Evolutionary conservation across 1,139 yeast species (phyloP), one percentile per base, ranked within the genome.

Genomic region (Zygoascus meyerae): DNA sequence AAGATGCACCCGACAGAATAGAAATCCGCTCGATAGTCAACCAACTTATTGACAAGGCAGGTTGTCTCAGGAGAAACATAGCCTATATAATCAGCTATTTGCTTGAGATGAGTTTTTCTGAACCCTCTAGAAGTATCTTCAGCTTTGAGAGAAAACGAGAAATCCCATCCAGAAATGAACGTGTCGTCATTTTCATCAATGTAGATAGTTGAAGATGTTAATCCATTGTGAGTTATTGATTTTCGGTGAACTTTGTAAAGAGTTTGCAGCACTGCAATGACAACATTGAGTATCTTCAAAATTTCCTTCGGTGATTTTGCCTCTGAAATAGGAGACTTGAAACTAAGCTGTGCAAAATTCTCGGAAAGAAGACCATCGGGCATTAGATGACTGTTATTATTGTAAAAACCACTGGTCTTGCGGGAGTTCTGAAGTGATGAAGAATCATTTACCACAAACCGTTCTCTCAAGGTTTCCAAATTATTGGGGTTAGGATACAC

Each of bases 61-160:
- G 77, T 68, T 3, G 72, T 66, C 56, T 77, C 81, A 1, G 82
- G 82, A 0, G 81, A 72, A 53, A 75, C 70, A 52, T 71, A 77
- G 0, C 78, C 78, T 34, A 76, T 58, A 52, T 70, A 65, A 32
- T 69, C 73, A 1, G 69, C 64, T 7, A 74, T 58, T 42, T 59
- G 61, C 40, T 56, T 55, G 44, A 59, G 47, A 48, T 59, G 61
- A 2, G 63, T 59, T 40, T 58, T 54, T 28, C 62, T 51, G 44
- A 58, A 60, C 1, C 64, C 63, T 30, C 60, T 59, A 11, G 70
- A 60, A 31, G 75, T 65, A 49, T 71, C 74, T 52, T 77, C 81
- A 0, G 69, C 66, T 37, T 63, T 63, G n/a, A 70, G 59, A 2
- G 74, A 58, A 53, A 75, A 77, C 29, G 72, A 59, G 53, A 73